phyloP scores from a whole-genome alignment of 2,329 filamentous ascomycete species.

The Anisogramma anomala region DNA sequence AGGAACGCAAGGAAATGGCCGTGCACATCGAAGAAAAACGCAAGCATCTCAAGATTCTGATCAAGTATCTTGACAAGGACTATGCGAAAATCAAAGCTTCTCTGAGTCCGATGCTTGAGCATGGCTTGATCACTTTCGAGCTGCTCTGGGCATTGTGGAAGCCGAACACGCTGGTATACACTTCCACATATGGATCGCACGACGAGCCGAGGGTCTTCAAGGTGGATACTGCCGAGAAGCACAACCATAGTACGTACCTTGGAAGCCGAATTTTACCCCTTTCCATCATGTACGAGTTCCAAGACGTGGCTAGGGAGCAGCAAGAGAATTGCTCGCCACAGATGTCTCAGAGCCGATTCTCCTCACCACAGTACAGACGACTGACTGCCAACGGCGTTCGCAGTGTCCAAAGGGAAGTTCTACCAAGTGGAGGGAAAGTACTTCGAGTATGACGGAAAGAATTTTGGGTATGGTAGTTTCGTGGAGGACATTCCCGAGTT shows the following conservation, averaged over 20 bases:
- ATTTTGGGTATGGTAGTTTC: constrained; percentile 65
- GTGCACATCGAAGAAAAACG: constrained; percentile 48
- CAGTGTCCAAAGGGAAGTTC: constrained; percentile 62
- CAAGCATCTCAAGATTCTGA: constrained; percentile 51
- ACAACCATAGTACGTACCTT: too few species aligned
- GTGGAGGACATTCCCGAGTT: constrained; percentile 61
- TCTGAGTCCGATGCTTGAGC: constrained; percentile 67
- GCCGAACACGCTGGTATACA: constrained; percentile 69
- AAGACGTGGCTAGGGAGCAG: too few species aligned
- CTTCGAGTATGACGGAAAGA: constrained; percentile 80
- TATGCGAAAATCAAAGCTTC: constrained; percentile 67
- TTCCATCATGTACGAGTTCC: too few species aligned
- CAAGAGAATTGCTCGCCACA: too few species aligned
- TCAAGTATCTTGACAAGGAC: constrained; percentile 45
- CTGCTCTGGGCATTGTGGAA: constrained; percentile 84
- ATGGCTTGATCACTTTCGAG: constrained; percentile 79
- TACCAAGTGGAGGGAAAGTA: constrained; percentile 71
- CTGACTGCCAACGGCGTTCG: too few species aligned
- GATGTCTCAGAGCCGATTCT: too few species aligned
- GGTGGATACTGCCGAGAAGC: constrained; percentile 63
- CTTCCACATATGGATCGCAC: constrained; percentile 61
- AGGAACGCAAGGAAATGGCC: constrained; percentile 48
- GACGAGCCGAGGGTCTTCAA: constrained; percentile 77
- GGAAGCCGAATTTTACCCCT: too few species aligned
- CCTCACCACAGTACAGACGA: too few species aligned